A percentile compares a stretch with the other conserved stretches of the same genome.
phyloP scores from a whole-genome alignment of 495 filamentous ascomycete genomes.

The Xylona heveae region DNA sequence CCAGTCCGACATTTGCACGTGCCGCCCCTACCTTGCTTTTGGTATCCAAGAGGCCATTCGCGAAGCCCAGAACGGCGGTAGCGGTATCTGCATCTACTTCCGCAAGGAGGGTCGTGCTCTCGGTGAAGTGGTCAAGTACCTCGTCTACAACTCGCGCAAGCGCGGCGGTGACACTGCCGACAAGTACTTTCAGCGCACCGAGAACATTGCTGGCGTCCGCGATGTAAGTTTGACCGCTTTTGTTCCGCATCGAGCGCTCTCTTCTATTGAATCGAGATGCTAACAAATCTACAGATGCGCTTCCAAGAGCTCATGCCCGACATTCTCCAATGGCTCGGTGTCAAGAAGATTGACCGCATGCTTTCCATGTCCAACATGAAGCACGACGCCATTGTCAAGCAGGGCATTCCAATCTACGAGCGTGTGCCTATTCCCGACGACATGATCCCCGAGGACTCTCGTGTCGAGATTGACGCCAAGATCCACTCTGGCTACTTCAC shows the following conservation, averaged over 20 bases:
- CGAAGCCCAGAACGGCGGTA: slow-evolving; percentile 83
- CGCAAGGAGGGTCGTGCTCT: slow-evolving; percentile 88
- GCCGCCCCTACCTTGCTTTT: slow-evolving; percentile 87
- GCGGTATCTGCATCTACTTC: slow-evolving; percentile 96
- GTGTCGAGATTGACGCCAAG: slow-evolving; percentile 96
- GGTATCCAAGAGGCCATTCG: slow-evolving; percentile 92
- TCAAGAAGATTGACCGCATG: slow-evolving; percentile 97
- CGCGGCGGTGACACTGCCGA: slow-evolving; percentile 32
- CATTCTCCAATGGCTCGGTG: slow-evolving; percentile 93
- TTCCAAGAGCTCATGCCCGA: slow-evolving; percentile 98
- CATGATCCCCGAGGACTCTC: slow-evolving; percentile 82
- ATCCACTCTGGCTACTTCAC: slow-evolving; percentile 90
- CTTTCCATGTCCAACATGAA: slow-evolving; percentile 98
- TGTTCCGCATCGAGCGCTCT: too few relatives aligned
- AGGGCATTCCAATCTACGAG: slow-evolving; percentile 86
- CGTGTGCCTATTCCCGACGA: slow-evolving; percentile 83
- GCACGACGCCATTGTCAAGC: slow-evolving; percentile 88
- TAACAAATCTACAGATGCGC: slow-evolving; percentile 43
- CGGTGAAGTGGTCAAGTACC: slow-evolving; percentile 91
- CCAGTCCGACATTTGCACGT: slow-evolving; percentile 95
- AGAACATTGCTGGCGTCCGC: slow-evolving; percentile 92
- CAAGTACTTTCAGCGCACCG: slow-evolving; percentile 92
- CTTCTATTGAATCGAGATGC: slow-evolving; percentile 6
- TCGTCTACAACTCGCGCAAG: slow-evolving; percentile 89
- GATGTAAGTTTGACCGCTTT: too few relatives aligned